Percentiles rank a stretch among this genome's conserved stretches.
Conservation (phyloP, 2,329 filamentous ascomycete genomes). For the Arachnomyces sp. region DNA sequence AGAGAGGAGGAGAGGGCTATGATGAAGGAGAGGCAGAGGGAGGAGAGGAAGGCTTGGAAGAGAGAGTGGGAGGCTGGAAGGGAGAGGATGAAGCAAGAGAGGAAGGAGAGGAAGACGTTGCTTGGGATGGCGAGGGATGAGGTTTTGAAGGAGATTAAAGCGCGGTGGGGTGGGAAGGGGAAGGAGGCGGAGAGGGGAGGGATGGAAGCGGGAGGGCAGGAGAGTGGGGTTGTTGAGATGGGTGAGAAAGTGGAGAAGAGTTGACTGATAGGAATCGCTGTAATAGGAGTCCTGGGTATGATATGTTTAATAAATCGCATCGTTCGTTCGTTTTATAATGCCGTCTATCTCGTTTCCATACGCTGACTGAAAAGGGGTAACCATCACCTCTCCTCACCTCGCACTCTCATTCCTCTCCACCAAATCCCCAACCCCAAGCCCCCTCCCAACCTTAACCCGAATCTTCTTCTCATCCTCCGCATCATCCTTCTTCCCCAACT, state of each 20-base stretch:
- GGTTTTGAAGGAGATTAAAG: constrained; percentile 12
- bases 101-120: constrained; percentile 16
- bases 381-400: constrained; percentile 10
- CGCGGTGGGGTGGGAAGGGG: constrained; percentile 7
- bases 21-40: constrained; percentile 26
- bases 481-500: constrained; percentile 46
- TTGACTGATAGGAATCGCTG: too few relatives aligned
- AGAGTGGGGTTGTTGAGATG: constrained; percentile 8
- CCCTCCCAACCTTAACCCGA: constrained; percentile 77
- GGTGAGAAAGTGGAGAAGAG: background rate
- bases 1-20: constrained; percentile 21
- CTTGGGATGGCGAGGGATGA: constrained; percentile 10
- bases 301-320: too few relatives aligned
- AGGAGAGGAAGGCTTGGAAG: constrained; percentile 17
- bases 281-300: too few relatives aligned
- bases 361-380: too few relatives aligned
- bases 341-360: too few relatives aligned
- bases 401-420: constrained; percentile 40
- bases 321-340: too few relatives aligned
- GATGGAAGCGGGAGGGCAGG: constrained; percentile 6
- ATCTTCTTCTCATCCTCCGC: constrained; percentile 54
- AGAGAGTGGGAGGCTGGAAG: constrained; percentile 9
- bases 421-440: constrained; percentile 62
- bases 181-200: constrained; percentile 3
- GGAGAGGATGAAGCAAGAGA: constrained; percentile 27